Conservation (phyloP, 1,284 basidiomycete species). For the Ganoderma sinense region DNA sequence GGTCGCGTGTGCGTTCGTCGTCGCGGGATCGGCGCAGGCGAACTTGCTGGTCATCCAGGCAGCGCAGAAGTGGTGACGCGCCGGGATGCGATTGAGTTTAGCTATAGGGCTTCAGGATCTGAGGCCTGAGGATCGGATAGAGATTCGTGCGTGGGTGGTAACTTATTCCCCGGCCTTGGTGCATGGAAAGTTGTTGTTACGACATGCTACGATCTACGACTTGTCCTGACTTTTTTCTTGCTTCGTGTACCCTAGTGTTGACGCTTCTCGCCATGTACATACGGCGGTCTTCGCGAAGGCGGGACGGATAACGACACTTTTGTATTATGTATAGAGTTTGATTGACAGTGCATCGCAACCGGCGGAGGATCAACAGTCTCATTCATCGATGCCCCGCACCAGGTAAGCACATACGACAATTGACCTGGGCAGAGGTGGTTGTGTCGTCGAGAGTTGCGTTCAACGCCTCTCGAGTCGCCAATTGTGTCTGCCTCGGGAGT, state of each 20-base stretch:
- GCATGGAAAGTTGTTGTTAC: not conserved
- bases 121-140: not conserved
- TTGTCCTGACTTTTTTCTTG: not conserved
- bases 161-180: not conserved
- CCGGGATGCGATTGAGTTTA: not conserved
- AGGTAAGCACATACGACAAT: not conserved
- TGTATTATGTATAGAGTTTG: not conserved
- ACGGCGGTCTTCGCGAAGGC: not conserved
- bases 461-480: not conserved
- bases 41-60: conserved; percentile 39
- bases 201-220: not conserved
- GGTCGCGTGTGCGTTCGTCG: conserved; percentile 36
- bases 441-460: not conserved
- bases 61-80: conserved; percentile 13
- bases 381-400: not conserved
- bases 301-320: not conserved
- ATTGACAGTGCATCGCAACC: not conserved
- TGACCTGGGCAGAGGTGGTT: not conserved
- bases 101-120: not conserved
- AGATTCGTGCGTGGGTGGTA: not conserved
- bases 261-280: not conserved
- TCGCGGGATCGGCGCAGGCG: conserved; percentile 26
- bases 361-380: not conserved
- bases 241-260: not conserved
- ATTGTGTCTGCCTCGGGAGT: not conserved